Evolutionary conservation across 2,329 filamentous ascomycete species (phyloP).

Genomic region (Pyrenophora teres): DNA sequence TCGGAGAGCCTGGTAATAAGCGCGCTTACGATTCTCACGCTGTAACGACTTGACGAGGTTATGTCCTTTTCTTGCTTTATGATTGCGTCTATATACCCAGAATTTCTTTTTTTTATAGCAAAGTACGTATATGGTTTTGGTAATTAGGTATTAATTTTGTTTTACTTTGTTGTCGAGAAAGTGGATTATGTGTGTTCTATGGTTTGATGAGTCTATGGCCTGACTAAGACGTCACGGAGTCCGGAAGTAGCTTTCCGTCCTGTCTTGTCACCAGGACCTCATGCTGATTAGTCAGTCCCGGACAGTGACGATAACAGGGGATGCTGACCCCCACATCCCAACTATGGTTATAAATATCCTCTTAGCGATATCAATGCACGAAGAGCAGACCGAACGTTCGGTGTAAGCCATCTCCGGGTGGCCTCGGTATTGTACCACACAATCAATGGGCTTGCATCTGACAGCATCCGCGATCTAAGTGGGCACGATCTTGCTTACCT

Average conservation of each 20-base stretch:
- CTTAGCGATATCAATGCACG: neutral
- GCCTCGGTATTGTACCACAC: constrained; percentile 1
- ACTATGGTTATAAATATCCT: neutral
- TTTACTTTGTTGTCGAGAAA: neutral
- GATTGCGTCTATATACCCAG: constrained; percentile 10
- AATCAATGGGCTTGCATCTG: constrained; percentile 4
- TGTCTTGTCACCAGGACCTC: no score
- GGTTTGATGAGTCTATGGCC: no score
- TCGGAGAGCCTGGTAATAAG: constrained; percentile 12
- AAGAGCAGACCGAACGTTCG: neutral
- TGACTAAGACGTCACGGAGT: no score
- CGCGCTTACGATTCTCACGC: constrained; percentile 13
- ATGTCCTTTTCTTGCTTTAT: constrained; percentile 14
- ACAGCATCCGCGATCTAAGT: constrained; percentile 3
- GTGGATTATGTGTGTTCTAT: no score
- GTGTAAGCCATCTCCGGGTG: constrained; percentile 2
- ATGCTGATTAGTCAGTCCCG: neutral
- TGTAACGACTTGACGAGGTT: constrained; percentile 12
- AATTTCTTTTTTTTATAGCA: neutral
- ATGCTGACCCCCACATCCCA: neutral
- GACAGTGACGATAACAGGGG: neutral
- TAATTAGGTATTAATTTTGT: constrained; percentile 5
- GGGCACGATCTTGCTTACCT: neutral
- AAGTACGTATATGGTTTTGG: constrained; percentile 4
- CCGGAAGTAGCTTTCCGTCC: no score